These are phyloP conservation scores for Carpinus fangiana DNA, from an alignment of 306 rosid species.

Conservation along the genomic window DNA sequence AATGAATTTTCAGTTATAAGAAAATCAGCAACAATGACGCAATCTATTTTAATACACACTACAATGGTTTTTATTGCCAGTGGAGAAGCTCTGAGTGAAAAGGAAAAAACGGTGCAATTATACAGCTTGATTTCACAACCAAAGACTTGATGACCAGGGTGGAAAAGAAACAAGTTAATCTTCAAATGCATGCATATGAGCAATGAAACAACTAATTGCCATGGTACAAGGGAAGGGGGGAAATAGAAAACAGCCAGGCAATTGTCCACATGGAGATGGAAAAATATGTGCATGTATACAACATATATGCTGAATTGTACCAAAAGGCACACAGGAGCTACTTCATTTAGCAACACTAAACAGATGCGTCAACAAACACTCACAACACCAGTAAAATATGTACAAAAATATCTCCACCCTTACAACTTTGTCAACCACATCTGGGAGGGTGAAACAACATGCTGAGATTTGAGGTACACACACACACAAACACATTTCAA, in stretches of 20 bases:
- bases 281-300: slow-evolving; percentile 8
- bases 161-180: neutral
- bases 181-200: neutral
- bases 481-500: neutral
- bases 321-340: neutral
- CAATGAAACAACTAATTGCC: neutral
- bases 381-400: neutral
- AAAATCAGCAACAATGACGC: neutral
- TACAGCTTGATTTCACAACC: neutral
- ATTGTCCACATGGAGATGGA: slow-evolving; percentile 3
- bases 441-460: neutral
- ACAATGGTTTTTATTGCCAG: neutral
- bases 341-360: neutral
- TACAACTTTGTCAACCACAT: neutral
- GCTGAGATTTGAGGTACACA: neutral
- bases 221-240: neutral
- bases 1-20: neutral
- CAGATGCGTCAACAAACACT: neutral
- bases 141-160: neutral
- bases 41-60: neutral
- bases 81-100: neutral
- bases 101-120: neutral
- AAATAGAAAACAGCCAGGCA: neutral
- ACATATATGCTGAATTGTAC: neutral
- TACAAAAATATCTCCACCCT: neutral